Conservation (phyloP, 2,329 filamentous ascomycete genomes). For the Mycogone perniciosa region DNA sequence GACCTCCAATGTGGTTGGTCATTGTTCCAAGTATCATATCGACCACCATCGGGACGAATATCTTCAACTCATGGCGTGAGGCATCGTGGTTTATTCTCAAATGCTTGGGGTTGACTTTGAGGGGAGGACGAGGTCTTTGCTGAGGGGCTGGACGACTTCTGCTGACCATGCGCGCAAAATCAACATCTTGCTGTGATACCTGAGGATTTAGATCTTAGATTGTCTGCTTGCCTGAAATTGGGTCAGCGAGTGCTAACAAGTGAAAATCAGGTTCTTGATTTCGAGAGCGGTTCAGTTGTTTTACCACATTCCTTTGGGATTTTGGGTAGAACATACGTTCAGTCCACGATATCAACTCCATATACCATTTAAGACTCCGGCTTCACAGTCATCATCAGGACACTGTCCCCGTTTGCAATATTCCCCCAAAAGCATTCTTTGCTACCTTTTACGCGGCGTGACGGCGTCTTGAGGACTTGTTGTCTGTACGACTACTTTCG, state of each 20-base stretch:
- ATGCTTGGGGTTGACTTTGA: too few relatives aligned
- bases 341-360: slow-evolving; percentile 21
- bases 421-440: slow-evolving; percentile 24
- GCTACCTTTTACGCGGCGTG: slow-evolving; percentile 32
- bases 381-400: slow-evolving; percentile 18
- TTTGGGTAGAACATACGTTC: slow-evolving; percentile 31
- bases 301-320: slow-evolving; percentile 37
- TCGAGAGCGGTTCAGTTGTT: slow-evolving; percentile 34
- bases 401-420: slow-evolving; percentile 15
- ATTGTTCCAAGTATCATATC: too few relatives aligned
- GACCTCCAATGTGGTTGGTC: too few relatives aligned
- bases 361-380: slow-evolving; percentile 21
- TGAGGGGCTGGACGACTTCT: too few relatives aligned
- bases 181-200: not conserved
- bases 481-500: slow-evolving; percentile 32
- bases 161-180: too few relatives aligned
- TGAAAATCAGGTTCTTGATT: slow-evolving; percentile 33
- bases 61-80: too few relatives aligned
- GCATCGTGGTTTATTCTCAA: too few relatives aligned
- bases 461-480: slow-evolving; percentile 34
- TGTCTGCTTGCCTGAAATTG: not conserved
- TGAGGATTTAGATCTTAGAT: not conserved
- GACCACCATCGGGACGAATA: too few relatives aligned
- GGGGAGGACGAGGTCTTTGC: too few relatives aligned
- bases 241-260: slow-evolving; percentile 18